Evolutionary conservation across 768 basidiomycete genomes (phyloP), one percentile per base, ranked within the genome.

Genomic region (Pulveroboletus sp.): DNA sequence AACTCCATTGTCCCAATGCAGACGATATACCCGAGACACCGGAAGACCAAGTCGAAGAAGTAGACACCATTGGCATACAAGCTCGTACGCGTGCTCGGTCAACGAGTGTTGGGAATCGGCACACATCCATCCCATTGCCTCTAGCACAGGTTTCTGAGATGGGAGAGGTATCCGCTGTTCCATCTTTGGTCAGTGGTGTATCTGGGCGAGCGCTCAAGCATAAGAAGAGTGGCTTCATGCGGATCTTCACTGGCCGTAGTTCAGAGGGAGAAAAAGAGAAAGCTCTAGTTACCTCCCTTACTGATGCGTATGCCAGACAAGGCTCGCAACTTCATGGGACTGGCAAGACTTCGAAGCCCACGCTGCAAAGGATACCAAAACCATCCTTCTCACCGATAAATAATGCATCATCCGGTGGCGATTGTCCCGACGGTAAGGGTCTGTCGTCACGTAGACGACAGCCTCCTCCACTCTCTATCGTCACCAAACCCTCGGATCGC

Each of bases 161-260:
- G 25, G 70, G 67, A 33, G 76, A 75, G 6, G 80, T 78, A 29
- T 62, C 69, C 2, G 20, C 49, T 35, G 44, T 56, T 33, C 43
- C 36, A 53, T 47, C 32, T 52, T 56, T 47, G 37, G 45, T 9
- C 24, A 54, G 31, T 14, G 32, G 40, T 13, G 20, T 62, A 41
- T 59, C 70, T 23, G 71, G 70, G 10, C 85, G 80, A 57, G 55
- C 68, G 2, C 64, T 91, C 42, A 87, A 79, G 57, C 84, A 85
- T 51, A 90, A 86, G 72, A 90, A 85, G 64, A 90, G 88, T 53
- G 89, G 78, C 4, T 88, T 92, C 61, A 79, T 91, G 83, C 74
- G 85, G 43, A 68, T 92, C 11, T 90, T 91, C 62, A 81, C 84
- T 58, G 74, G 75, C 16, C 75, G 75, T 43, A 53, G 35, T 47